phyloP scores from a whole-genome alignment of 768 basidiomycete genomes.

The Amanita brunnescens region DNA sequence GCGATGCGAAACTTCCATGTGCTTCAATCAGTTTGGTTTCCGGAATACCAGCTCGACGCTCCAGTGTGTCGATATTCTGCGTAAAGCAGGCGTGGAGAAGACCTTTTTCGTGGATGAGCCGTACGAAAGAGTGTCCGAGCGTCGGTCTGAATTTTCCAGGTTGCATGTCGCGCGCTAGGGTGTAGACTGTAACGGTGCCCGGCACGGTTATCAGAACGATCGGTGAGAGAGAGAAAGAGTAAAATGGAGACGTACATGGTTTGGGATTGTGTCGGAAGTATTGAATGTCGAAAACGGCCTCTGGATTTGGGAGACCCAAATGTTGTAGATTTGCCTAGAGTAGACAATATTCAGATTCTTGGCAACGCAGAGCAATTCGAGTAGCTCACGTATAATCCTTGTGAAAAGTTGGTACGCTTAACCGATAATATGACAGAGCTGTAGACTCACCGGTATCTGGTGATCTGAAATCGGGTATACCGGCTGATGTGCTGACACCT shows the following conservation, averaged over 20 bases:
- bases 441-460: slow-evolving; percentile 60
- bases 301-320: slow-evolving; percentile 81
- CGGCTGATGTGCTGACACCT: slow-evolving; percentile 75
- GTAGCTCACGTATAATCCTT: slow-evolving; percentile 45
- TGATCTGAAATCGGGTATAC: slow-evolving; percentile 86
- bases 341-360: background rate
- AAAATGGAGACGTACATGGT: slow-evolving; percentile 47
- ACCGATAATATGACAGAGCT: background rate
- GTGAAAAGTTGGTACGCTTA: background rate
- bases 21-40: slow-evolving; percentile 79
- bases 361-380: too few relatives aligned
- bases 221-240: background rate
- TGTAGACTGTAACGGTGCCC: slow-evolving; percentile 53
- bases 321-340: slow-evolving; percentile 68
- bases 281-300: slow-evolving; percentile 89
- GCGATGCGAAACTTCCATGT: slow-evolving; percentile 89
- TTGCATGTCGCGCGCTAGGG: slow-evolving; percentile 87
- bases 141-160: slow-evolving; percentile 89
- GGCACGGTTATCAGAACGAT: background rate
- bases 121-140: slow-evolving; percentile 82
- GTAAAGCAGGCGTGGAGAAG: slow-evolving; percentile 77
- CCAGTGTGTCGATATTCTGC: slow-evolving; percentile 91
- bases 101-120: slow-evolving; percentile 59
- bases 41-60: slow-evolving; percentile 74
- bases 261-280: slow-evolving; percentile 77